Conservation (phyloP, 192 early-diverging fungal species). For the Chytriomyces hyalinus region DNA sequence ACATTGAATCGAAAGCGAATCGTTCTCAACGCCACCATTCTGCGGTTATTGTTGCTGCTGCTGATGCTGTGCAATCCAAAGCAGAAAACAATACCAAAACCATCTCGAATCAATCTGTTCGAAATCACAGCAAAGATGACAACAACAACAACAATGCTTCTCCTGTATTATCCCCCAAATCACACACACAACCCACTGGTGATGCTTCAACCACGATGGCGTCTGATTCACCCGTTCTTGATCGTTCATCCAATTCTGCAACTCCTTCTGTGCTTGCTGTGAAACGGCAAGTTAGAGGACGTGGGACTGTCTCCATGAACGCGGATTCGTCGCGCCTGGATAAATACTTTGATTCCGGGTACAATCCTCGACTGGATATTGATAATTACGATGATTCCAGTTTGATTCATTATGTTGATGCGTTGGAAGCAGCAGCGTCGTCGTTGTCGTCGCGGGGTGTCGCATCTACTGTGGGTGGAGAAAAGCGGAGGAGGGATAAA, state of each 20-base stretch:
- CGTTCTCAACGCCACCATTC: not conserved
- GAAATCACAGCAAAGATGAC: too few species aligned
- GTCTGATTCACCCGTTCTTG: too few species aligned
- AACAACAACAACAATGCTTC: too few species aligned
- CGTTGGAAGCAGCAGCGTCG: conserved; percentile 37
- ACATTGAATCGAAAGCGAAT: conserved; percentile 1
- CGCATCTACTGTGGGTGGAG: conserved; percentile 25
- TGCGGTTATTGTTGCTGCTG: too few species aligned
- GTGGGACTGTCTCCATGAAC: conserved; percentile 36
- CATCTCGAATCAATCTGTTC: too few species aligned
- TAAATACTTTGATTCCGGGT: conserved; percentile 50
- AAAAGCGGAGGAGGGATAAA: conserved; percentile 14
- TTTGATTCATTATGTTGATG: conserved; percentile 43
- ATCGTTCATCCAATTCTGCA: too few species aligned
- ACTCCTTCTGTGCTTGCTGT: not conserved
- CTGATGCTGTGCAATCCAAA: too few species aligned
- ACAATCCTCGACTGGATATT: conserved; percentile 54
- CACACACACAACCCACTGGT: too few species aligned
- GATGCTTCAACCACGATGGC: not conserved
- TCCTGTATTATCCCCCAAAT: too few species aligned
- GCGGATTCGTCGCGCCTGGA: conserved; percentile 48
- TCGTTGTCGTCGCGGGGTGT: not conserved
- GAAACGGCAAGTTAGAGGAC: not conserved
- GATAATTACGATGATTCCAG: conserved; percentile 57
- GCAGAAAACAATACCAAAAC: too few species aligned